Conservation (phyloP, 192 early-diverging fungal genomes). For the Anaeromyces robustus region DNA sequence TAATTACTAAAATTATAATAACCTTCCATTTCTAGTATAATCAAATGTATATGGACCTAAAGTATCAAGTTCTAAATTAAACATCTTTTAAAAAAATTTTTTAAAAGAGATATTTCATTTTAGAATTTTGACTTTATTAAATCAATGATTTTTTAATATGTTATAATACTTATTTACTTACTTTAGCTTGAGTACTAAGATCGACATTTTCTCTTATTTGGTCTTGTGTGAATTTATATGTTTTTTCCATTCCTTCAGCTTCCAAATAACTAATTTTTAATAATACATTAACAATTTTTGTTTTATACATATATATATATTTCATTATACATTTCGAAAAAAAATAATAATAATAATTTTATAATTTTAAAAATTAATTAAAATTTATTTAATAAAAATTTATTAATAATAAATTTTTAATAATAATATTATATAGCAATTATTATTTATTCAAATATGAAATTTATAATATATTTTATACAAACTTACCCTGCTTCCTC, state of each 20-base stretch:
- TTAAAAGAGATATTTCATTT: no score
- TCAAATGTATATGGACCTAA: slow-evolving; percentile 81
- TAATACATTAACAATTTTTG: neutral
- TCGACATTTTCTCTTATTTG: slow-evolving; percentile 50
- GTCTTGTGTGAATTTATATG: slow-evolving; percentile 56
- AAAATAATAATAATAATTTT: no score
- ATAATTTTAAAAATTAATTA: no score
- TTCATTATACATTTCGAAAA: no score
- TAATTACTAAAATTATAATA: slow-evolving; percentile 8
- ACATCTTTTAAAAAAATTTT: slow-evolving; percentile 26
- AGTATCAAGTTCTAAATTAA: slow-evolving; percentile 55
- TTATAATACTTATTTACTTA: neutral
- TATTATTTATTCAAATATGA: no score
- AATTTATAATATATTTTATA: no score
- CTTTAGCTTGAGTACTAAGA: slow-evolving; percentile 52
- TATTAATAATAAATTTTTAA: no score
- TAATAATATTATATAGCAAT: no score
- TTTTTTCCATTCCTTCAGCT: slow-evolving; percentile 78
- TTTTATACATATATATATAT: neutral
- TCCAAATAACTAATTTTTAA: slow-evolving; percentile 36
- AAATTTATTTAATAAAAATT: no score
- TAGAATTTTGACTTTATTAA: no score
- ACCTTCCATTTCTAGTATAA: slow-evolving; percentile 74
- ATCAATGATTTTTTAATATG: no score
- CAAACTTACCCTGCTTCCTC: slow-evolving; percentile 44